These are phyloP conservation scores for Elsinoe arachidis DNA, from an alignment of 2,329 filamentous ascomycete genomes.

Conservation along the genomic window DNA sequence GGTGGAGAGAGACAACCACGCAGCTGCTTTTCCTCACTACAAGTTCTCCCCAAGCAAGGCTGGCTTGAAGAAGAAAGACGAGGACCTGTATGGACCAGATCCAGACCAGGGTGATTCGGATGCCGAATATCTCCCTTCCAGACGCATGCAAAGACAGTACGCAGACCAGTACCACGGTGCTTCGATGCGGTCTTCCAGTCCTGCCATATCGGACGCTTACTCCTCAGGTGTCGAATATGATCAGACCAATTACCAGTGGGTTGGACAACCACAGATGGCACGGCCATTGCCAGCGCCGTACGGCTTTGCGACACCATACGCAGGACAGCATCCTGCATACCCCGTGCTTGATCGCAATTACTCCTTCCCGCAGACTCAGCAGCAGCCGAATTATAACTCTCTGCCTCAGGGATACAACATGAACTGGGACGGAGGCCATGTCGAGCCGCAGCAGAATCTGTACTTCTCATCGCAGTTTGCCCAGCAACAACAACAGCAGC, in stretches of 20 bases:
- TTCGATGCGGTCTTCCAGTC: background rate
- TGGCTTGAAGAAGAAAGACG: conserved; percentile 41
- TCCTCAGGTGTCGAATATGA: conserved; percentile 2
- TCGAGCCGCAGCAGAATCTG: background rate
- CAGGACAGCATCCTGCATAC: background rate
- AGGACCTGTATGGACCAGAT: conserved; percentile 27
- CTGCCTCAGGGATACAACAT: background rate
- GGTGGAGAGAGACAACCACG: conserved; percentile 76
- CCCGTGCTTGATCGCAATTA: background rate
- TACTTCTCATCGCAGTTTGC: conserved; percentile 13
- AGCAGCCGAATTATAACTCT: background rate
- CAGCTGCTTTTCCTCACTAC: conserved; percentile 77
- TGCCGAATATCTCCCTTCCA: conserved; percentile 19
- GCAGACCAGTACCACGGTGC: background rate
- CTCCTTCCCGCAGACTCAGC: background rate
- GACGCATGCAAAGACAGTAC: conserved; percentile 4
- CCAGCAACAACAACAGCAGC: conserved; percentile 27
- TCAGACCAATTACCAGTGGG: background rate
- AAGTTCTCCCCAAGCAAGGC: conserved; percentile 74
- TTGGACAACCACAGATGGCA: background rate
- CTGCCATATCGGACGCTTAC: conserved; percentile 4
- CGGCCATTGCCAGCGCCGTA: background rate
- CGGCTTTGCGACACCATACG: background rate
- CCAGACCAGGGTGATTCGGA: conserved; percentile 29
- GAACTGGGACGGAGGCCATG: background rate